phyloP scores from a whole-genome alignment of 257 asterid genomes.

The Fraxinus pennsylvanica region DNA sequence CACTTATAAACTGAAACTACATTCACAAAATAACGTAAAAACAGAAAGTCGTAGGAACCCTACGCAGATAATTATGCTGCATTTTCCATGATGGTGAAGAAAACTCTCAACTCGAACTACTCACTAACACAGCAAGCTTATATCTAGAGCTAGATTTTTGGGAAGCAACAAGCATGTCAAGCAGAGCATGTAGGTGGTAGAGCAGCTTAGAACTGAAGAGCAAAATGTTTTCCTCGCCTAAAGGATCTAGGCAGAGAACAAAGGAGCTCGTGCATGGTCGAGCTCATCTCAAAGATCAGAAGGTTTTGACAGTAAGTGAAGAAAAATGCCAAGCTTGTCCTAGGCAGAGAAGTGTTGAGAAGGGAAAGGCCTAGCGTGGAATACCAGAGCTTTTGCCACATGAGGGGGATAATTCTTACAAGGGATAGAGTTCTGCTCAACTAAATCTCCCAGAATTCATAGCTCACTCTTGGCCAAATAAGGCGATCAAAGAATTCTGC shows the following conservation, averaged over 20 bases:
- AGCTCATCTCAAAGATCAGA: not conserved
- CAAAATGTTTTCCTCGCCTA: not conserved
- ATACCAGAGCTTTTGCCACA: not conserved
- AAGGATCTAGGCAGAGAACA: not conserved
- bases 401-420: not conserved
- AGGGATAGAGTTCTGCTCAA: not conserved
- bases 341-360: not conserved
- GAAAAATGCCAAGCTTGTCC: not conserved
- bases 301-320: not conserved
- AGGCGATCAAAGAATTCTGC: not conserved
- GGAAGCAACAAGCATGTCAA: not conserved
- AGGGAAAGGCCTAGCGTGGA: not conserved
- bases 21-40: not conserved
- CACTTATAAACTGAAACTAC: conserved; percentile 5
- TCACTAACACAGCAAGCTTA: not conserved
- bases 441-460: not conserved
- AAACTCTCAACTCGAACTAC: not conserved
- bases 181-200: not conserved
- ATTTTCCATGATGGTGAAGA: not conserved
- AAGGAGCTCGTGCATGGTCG: not conserved
- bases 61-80: not conserved
- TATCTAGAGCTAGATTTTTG: not conserved
- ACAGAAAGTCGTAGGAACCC: not conserved
- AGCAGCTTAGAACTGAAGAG: not conserved
- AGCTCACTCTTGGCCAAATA: not conserved